Percentiles rank a stretch among this genome's conserved stretches.
Conservation (phyloP, 2,329 filamentous ascomycete species). For the Rhynchosporium agropyri region DNA sequence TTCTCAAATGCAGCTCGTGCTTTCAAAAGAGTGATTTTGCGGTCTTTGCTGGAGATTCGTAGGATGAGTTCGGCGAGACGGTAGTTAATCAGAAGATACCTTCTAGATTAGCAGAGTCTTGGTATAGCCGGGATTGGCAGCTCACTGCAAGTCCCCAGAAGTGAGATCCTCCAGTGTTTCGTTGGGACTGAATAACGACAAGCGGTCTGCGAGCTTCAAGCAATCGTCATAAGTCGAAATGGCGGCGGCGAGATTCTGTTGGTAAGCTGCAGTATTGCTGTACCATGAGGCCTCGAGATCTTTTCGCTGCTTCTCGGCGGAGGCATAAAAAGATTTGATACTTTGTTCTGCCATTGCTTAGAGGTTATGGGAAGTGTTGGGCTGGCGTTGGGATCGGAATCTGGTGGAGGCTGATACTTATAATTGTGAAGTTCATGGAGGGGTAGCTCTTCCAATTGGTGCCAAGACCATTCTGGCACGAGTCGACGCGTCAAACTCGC, state of each 20-base stretch:
- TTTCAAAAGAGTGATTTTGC: conserved; percentile 62
- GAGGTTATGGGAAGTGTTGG: background rate
- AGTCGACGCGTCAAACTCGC: conserved; percentile 14
- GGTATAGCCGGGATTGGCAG: conserved; percentile 7
- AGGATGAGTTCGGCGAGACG: conserved; percentile 79
- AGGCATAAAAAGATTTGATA: conserved; percentile 56
- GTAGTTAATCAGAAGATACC: conserved; percentile 76
- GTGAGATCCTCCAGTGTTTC: conserved; percentile 85
- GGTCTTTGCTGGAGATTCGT: conserved; percentile 63
- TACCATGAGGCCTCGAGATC: conserved; percentile 65
- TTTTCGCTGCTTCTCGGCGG: conserved; percentile 57
- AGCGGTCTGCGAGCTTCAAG: conserved; percentile 65
- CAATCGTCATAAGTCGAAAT: conserved; percentile 75
- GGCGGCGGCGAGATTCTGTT: conserved; percentile 66
- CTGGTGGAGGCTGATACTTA: background rate
- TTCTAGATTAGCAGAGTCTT: conserved; percentile 42
- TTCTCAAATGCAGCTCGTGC: conserved; percentile 74
- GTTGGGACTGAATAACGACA: conserved; percentile 88
- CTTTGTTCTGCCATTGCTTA: conserved; percentile 48
- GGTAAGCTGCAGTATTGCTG: conserved; percentile 66
- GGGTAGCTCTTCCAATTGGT: background rate
- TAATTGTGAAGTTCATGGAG: conserved; percentile 12
- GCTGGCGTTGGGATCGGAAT: conserved; percentile 33
- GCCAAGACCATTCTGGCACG: conserved; percentile 9
- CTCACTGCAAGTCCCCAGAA: conserved; percentile 78